phyloP scores from a whole-genome alignment of 371 early-diverging fungal species.

The Apophysomyces variabilis region DNA sequence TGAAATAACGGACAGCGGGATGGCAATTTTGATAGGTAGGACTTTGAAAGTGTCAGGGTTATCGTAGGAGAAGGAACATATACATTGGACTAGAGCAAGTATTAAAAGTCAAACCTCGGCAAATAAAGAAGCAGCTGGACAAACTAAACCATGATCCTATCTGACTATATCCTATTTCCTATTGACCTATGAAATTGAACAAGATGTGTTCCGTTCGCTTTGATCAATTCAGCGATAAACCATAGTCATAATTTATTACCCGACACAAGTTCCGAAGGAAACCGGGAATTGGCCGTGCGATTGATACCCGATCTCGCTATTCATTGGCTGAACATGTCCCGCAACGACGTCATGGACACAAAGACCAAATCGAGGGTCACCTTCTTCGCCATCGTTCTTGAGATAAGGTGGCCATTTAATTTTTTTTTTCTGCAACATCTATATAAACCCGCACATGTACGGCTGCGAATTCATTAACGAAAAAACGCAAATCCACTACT shows the following conservation, averaged over 20 bases:
- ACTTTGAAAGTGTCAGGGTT: background rate
- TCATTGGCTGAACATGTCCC: background rate
- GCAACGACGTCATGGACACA: slow-evolving; percentile 9
- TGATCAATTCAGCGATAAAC: slow-evolving; percentile 6
- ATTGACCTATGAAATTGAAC: background rate
- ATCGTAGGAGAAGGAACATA: no score
- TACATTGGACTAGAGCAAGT: no score
- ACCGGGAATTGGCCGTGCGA: slow-evolving; percentile 7
- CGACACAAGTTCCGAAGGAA: slow-evolving; percentile 7
- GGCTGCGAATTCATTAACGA: background rate
- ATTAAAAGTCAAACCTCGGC: background rate
- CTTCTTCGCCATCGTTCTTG: background rate
- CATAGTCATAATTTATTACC: background rate
- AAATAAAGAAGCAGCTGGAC: background rate
- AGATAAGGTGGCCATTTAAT: slow-evolving; percentile 6
- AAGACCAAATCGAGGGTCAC: background rate
- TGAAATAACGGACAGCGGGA: background rate
- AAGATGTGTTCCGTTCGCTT: background rate
- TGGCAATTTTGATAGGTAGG: slow-evolving; percentile 5
- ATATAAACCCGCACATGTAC: background rate
- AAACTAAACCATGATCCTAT: background rate
- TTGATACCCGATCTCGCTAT: slow-evolving; percentile 3
- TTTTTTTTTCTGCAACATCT: background rate
- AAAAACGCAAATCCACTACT: background rate
- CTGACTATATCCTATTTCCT: background rate